Conservation (phyloP, 352 stramenopile genomes). For the Globisporangium spiculum region DNA sequence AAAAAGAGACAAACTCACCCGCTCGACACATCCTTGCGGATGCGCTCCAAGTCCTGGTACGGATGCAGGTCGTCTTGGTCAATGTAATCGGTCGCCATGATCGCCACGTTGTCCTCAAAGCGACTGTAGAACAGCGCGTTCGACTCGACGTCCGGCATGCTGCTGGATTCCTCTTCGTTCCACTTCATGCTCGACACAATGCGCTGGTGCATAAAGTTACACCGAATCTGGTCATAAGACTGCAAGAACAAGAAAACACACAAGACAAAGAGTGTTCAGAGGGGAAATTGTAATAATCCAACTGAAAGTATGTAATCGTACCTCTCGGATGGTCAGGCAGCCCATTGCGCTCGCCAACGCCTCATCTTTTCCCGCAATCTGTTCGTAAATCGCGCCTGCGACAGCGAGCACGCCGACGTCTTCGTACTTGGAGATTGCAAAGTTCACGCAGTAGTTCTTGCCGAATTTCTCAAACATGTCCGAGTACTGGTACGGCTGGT, state of each 20-base stretch:
- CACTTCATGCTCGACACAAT: slow-evolving; percentile 76
- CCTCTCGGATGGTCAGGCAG: slow-evolving; percentile 57
- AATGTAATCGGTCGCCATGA: slow-evolving; percentile 75
- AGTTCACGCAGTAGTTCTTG: slow-evolving; percentile 79
- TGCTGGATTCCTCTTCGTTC: slow-evolving; percentile 36
- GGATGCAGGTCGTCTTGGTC: slow-evolving; percentile 76
- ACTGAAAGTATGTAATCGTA: no score
- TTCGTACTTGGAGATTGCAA: slow-evolving; percentile 73
- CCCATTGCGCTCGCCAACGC: slow-evolving; percentile 52
- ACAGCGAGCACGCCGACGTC: slow-evolving; percentile 60
- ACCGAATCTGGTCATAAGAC: slow-evolving; percentile 73
- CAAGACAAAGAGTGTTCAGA: no score
- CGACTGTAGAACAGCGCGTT: slow-evolving; percentile 68
- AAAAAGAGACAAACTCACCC: slow-evolving; percentile 13
- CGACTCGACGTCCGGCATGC: slow-evolving; percentile 68
- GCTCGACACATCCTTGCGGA: slow-evolving; percentile 76
- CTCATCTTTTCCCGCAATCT: slow-evolving; percentile 67
- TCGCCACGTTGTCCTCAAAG: slow-evolving; percentile 57
- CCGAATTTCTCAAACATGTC: slow-evolving; percentile 83
- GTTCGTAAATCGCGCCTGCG: slow-evolving; percentile 65
- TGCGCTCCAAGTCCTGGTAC: slow-evolving; percentile 61
- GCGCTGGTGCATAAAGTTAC: slow-evolving; percentile 79
- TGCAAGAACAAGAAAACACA: no score
- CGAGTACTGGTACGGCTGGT: slow-evolving; percentile 67
- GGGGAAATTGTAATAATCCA: no score